phyloP scores from a whole-genome alignment of 2,329 filamentous ascomycete genomes.

The Trichoderma sp. region DNA sequence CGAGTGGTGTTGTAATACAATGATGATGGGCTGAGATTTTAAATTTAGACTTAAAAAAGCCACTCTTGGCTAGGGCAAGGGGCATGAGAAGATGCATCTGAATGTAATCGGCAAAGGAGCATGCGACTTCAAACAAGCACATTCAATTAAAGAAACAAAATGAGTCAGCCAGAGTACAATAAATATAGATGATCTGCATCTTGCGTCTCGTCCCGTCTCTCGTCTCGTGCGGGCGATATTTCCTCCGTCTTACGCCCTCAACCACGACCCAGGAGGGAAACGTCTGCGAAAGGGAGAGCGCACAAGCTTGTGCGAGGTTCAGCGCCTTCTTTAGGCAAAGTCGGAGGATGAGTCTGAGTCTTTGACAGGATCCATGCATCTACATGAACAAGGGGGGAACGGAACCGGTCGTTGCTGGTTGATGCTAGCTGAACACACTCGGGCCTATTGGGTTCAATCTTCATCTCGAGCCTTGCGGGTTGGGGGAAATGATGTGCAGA shows the following conservation, averaged over 20 bases:
- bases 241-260: conserved; percentile 12
- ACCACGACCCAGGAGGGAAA: not conserved
- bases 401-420: not conserved
- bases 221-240: not conserved
- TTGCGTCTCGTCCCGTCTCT: not conserved
- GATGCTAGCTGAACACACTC: not conserved
- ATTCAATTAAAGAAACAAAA: not conserved
- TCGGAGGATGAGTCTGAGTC: not conserved
- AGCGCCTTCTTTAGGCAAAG: not conserved
- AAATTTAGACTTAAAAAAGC: not conserved
- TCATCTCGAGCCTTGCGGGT: not conserved
- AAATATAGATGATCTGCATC: not conserved
- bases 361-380: not conserved
- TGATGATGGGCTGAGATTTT: not conserved
- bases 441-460: not conserved
- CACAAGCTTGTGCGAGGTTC: not conserved
- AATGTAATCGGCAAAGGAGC: not conserved
- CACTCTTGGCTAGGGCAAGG: not conserved
- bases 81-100: not conserved
- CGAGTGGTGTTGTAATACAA: not conserved
- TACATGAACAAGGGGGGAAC: not conserved
- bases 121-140: not conserved
- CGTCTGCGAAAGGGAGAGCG: not conserved
- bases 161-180: not conserved
- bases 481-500: conserved; percentile 5